Conservation (phyloP, 805 yeast genomes). For the Ogataea methanolica region DNA sequence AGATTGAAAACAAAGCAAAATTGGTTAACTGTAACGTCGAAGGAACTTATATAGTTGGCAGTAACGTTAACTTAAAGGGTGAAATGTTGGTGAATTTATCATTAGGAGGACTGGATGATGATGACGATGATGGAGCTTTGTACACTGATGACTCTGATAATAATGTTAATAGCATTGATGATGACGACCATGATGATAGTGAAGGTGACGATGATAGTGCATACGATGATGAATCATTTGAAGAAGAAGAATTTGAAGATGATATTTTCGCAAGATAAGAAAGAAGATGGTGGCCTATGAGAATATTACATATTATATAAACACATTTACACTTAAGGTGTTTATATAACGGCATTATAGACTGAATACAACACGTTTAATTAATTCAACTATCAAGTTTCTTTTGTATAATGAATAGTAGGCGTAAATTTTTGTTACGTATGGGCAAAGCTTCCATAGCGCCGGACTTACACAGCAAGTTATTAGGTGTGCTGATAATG, state of each 20-base stretch:
- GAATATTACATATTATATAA: not conserved
- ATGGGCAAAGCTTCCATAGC: no score
- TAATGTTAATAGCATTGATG: conserved; percentile 17
- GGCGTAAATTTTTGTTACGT: no score
- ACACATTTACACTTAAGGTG: not conserved
- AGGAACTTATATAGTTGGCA: conserved; percentile 63
- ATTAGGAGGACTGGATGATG: conserved; percentile 28
- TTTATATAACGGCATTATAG: no score
- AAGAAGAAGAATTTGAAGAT: conserved; percentile 43
- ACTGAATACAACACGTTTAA: no score
- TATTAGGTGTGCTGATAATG: no score
- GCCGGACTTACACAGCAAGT: no score
- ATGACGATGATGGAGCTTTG: conserved; percentile 13
- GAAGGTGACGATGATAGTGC: conserved; percentile 43
- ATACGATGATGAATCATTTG: conserved; percentile 59
- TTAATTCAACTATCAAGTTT: no score
- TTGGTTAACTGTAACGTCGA: conserved; percentile 84
- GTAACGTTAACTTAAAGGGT: conserved; percentile 42
- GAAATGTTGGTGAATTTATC: conserved; percentile 34
- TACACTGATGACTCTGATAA: conserved; percentile 18
- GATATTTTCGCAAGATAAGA: conserved; percentile 32
- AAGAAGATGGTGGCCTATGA: not conserved
- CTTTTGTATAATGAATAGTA: no score
- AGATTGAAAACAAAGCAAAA: conserved; percentile 58
- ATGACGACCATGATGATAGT: conserved; percentile 20